Conservation (phyloP, 805 yeast genomes). For the Soucietia sequanensis region DNA sequence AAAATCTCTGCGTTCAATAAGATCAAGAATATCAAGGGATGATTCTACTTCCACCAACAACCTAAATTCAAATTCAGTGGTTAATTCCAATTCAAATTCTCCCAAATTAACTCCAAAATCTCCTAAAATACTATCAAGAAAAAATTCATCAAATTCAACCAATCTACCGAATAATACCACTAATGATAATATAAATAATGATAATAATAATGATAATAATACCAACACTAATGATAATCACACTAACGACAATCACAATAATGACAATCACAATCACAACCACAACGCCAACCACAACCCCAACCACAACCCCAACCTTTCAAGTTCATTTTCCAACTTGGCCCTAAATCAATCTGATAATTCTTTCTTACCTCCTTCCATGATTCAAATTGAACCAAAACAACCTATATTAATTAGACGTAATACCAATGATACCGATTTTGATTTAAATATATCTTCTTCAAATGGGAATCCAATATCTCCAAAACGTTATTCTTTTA, state of each 20-base stretch:
- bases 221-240: constrained; percentile 11
- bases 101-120: constrained; percentile 23
- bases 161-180: constrained; percentile 3
- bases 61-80: constrained; percentile 6
- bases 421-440: constrained; percentile 40
- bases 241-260: constrained; percentile 3
- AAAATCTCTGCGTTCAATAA: constrained; percentile 46
- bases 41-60: constrained; percentile 14
- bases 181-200: constrained; percentile 1
- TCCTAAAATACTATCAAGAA: constrained; percentile 30
- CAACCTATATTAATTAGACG: constrained; percentile 67
- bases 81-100: constrained; percentile 10
- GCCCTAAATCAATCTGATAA: constrained; percentile 11
- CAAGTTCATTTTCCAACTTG: constrained; percentile 9
- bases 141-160: constrained; percentile 19
- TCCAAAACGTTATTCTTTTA: constrained; percentile 13
- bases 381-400: constrained; percentile 69
- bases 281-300: constrained; percentile 3
- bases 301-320: constrained; percentile 6
- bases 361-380: constrained; percentile 57
- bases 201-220: constrained; percentile 12
- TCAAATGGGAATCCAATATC: constrained; percentile 18
- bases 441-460: constrained; percentile 18
- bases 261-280: too few relatives aligned
- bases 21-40: constrained; percentile 30